Base-by-base conservation (phyloP, 2,329 filamentous ascomycete species). In the Hypoxylon sp. region DNA sequence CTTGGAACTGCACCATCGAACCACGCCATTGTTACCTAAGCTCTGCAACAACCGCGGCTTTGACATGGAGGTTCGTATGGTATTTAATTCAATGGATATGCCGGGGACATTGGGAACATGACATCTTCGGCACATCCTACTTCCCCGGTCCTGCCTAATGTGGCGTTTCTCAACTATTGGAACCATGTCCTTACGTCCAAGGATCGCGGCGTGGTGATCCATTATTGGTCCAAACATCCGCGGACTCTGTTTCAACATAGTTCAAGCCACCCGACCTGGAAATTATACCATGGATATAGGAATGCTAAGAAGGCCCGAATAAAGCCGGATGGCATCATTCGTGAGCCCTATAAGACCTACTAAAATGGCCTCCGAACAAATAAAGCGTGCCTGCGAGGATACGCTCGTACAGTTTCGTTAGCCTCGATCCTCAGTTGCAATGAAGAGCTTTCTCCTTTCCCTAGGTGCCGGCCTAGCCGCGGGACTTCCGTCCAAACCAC, bases 381-480 rank as follows among this genome's bases (percentile, higher is more conserved):
- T 2, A 32, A 61, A 30, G 21, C 16, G 23, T 50, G 39, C 56
- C 39, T 50, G 14, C 19, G 32, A 47, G 41, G 27, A 43, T 50
- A n/a, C n/a, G n/a, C n/a, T 21, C n/a, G 29, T 19, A 14, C 25
- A 7, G 5, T 12, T 48, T 25, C 43, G 52, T n/a, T 60, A 63
- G 41, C 19, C 51, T 41, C 30, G 37, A 21, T 16, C n/a, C 39
- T 39, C 19, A 41, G 16, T 27, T 39, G 51, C 30, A 47, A 74
- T 74, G 74, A 76, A 73, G 68, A 63, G 56, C 54, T 27, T 72
- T 50, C 62, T 73, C 27, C 65, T 74, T 43, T 47, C 63, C 16
- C 61, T 70, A 39, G 64, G 66, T 29, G 70, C 65, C 54, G 65
- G 66, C 52, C 50, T 76, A n/a, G 74, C 57, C 57, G 65, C 65